Base-by-base conservation (phyloP, 257 asterid species). In the Nyctanthes arbortristis region DNA sequence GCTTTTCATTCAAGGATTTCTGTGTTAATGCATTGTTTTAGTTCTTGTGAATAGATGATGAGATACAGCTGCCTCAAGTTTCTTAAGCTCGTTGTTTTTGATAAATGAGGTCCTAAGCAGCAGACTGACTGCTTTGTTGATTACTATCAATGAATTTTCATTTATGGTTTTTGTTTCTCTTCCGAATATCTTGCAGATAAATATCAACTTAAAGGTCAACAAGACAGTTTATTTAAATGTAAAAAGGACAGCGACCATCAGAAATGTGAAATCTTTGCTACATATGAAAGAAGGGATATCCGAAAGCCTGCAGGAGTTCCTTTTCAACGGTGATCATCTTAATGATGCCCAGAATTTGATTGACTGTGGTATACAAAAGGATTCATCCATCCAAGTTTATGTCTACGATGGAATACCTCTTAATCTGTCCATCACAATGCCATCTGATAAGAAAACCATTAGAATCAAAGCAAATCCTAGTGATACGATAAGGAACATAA, bases 401-500 rank as follows among this genome's bases (percentile, higher is more conserved):
- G 71, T 79, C 31, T 70, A 58, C 5, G 56, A 57, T 54, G 22
- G 45, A 16, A 27, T 5, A 20, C 70, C 68, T 7, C 14, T 54
- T 6, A 62, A 2, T 4, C 13, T 75, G 29, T 45, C 1, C 12
- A 68, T 79, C 30, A 72, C 45, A 22, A 40, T 62, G 40, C 49
- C 63, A 4, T 18, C 54, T 18, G 9, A 27, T 12, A 52, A 32
- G 34, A 69, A 47, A 12, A 18, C 13, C 18, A 28, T 79, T 67
- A 45, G 2, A 3, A 62, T 75, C 29, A 43, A 71, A 57, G 40
- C 78, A 25, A 75, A 62, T 36, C 25, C 4, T 18, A 20, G 2
- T 1, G 83, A 79, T 33, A 74, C 75, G 14, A 71, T 79, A 43
- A 67, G 32, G 70, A 37, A 58, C 43, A 54, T 75, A 27, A 75